Conservation (phyloP, 2,329 filamentous ascomycete species). For the Zarea fungicola region DNA sequence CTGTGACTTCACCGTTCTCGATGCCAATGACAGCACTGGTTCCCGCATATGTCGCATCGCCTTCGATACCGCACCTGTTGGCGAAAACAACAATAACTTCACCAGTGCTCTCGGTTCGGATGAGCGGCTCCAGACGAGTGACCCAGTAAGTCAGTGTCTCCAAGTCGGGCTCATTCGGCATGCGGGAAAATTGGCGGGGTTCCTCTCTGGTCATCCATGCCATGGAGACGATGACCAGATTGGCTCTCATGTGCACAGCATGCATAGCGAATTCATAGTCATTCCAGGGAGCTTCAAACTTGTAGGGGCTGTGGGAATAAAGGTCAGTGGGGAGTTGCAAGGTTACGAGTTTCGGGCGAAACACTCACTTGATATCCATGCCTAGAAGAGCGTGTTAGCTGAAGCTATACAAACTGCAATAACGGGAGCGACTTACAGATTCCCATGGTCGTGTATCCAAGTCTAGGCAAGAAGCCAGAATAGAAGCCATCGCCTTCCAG, state of each 20-base stretch:
- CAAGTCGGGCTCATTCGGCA: conserved; percentile 59
- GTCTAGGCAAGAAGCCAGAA: conserved; percentile 31
- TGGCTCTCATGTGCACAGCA: conserved; percentile 49
- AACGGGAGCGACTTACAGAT: too few species aligned
- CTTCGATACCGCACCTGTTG: conserved; percentile 66
- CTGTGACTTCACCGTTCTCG: conserved; percentile 55
- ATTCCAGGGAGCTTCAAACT: conserved; percentile 15
- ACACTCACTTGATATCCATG: conserved; percentile 48
- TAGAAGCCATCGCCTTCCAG: conserved; percentile 46
- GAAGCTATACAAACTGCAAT: too few species aligned
- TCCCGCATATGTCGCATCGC: conserved; percentile 63
- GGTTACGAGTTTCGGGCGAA: neutral
- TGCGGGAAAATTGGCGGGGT: conserved; percentile 39
- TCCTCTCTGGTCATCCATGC: conserved; percentile 65
- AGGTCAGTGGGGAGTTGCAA: neutral
- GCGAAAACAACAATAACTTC: conserved; percentile 66
- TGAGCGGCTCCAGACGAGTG: conserved; percentile 61
- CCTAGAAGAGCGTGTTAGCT: too few species aligned
- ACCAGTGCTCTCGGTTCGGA: conserved; percentile 42
- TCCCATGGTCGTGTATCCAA: conserved; percentile 46
- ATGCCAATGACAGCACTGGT: conserved; percentile 68
- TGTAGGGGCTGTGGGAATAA: conserved; percentile 3
- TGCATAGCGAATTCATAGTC: conserved; percentile 42
- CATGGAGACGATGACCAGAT: conserved; percentile 68
- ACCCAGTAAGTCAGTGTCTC: conserved; percentile 74